Base-by-base conservation (phyloP, 306 rosid species). In the Pyrus betulifolia region DNA sequence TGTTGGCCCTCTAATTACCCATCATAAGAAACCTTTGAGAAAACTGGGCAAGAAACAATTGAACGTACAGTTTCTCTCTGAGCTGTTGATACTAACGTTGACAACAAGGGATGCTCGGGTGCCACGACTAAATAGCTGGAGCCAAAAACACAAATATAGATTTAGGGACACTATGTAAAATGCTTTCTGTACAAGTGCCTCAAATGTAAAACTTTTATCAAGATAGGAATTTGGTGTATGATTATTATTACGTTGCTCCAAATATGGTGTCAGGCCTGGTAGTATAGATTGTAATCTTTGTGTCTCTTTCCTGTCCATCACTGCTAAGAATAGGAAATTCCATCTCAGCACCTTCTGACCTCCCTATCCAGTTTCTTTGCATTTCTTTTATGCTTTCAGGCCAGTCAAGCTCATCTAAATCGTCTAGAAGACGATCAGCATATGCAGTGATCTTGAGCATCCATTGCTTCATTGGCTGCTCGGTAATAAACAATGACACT, bases 391-490 rank as follows among this genome's bases (percentile, higher is more conserved):
- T 87, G 87, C 97, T 92, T 80, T 92, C 97, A 49, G 98, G 98
- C 98, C 98, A 95, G 77, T 92, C 96, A 68, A 95, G 93, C 71
- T 83, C 89, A 83, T 92, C 97, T 76, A 95, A 84, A 87, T 92
- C 98, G 81, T 95, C 97, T 59, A 92, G 98, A 79, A 95, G 98
- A 81, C 93, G 92, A 74, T 95, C 98, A 72, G 98, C 98, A 83
- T 92, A 95, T 70, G 91, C 98, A 81, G 98, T 95, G 65, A 95
- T 95, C 93, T 91, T 95, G 84, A 95, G 98, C 89, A 92, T 92
- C 98, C 98, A 92, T 84, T 95, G 98, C 87, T 90, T 85, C 98
- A 95, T 95, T 76, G 98, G 98, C 98, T 95, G 98, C 95, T 95
- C 85, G 92, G 93, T 86, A 89, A 88, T 85, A 92, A 95, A 90